phyloP scores from a whole-genome alignment of 2,329 filamentous ascomycete genomes.

The Coniochaeta hoffmannii region DNA sequence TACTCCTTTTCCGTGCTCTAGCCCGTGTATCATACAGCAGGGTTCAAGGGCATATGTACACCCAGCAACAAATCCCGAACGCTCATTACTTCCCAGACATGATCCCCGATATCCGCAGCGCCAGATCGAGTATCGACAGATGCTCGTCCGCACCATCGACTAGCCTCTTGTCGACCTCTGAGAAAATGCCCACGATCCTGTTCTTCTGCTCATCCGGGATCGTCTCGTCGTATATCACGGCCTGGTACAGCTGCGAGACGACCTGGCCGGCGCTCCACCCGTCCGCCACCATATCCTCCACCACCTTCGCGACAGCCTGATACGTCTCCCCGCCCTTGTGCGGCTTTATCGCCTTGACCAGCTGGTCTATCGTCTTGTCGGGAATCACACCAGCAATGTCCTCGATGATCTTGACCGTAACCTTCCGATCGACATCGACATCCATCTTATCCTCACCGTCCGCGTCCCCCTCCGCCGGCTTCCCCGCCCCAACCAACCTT shows the following conservation, averaged over 20 bases:
- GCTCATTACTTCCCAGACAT: slow-evolving; percentile 38
- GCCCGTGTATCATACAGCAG: slow-evolving; percentile 5
- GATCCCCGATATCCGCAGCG: slow-evolving; percentile 72
- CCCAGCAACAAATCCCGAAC: not conserved
- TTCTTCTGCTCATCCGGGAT: slow-evolving; percentile 84
- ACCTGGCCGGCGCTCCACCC: slow-evolving; percentile 95
- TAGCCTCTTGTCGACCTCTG: slow-evolving; percentile 87
- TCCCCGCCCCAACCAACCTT: slow-evolving; percentile 66
- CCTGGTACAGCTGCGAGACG: slow-evolving; percentile 70
- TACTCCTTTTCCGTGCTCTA: slow-evolving; percentile 1
- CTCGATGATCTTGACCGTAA: slow-evolving; percentile 76
- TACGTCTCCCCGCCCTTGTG: slow-evolving; percentile 59
- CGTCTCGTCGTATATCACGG: slow-evolving; percentile 74
- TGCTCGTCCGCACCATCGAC: slow-evolving; percentile 96
- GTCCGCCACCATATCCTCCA: slow-evolving; percentile 89
- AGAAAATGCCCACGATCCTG: slow-evolving; percentile 81
- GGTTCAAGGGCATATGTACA: slow-evolving; percentile 21
- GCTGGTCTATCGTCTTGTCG: slow-evolving; percentile 57
- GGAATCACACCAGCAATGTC: slow-evolving; percentile 97
- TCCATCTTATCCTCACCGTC: slow-evolving; percentile 58
- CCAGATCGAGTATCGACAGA: slow-evolving; percentile 78
- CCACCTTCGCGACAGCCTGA: slow-evolving; percentile 64
- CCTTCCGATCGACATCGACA: slow-evolving; percentile 45
- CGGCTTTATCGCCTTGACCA: slow-evolving; percentile 72
- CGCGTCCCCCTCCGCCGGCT: slow-evolving; percentile 29